Evolutionary conservation across 768 basidiomycete species (phyloP).

Genomic region (Pisolithus tinctorius): DNA sequence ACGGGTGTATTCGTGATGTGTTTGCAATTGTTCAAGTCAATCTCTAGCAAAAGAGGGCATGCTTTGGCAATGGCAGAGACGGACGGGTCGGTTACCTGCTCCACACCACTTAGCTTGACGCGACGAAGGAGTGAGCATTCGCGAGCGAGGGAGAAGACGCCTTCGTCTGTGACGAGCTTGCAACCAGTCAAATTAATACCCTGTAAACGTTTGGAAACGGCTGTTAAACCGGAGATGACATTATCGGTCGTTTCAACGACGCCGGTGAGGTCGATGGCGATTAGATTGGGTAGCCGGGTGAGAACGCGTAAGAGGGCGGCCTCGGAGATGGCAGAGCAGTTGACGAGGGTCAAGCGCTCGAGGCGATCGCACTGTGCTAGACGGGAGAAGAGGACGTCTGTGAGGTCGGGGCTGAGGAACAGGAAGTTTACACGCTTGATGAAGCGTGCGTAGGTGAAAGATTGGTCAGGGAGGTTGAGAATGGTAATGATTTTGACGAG

Average conservation of each 20-base stretch:
- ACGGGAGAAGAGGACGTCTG: constrained; percentile 65
- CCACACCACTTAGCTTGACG: constrained; percentile 81
- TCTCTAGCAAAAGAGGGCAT: constrained; percentile 86
- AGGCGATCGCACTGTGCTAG: constrained; percentile 72
- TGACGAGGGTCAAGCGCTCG: constrained; percentile 84
- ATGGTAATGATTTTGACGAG: constrained; percentile 75
- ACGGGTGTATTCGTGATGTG: constrained; percentile 70
- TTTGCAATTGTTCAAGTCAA: constrained; percentile 85
- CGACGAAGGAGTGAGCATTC: constrained; percentile 76
- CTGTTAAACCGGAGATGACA: constrained; percentile 66
- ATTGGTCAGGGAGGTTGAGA: constrained; percentile 55
- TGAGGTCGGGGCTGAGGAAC: constrained; percentile 59
- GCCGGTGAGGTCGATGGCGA: constrained; percentile 80
- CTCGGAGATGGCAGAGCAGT: constrained; percentile 64
- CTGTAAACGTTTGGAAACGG: constrained; percentile 68
- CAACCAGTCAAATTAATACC: constrained; percentile 90
- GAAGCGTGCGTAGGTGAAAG: constrained; percentile 83
- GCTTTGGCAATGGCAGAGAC: constrained; percentile 69
- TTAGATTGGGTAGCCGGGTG: constrained; percentile 64
- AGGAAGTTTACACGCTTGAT: constrained; percentile 90
- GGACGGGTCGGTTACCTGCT: constrained; percentile 66
- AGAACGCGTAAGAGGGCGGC: constrained; percentile 59
- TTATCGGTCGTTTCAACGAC: constrained; percentile 63
- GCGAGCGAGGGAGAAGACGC: constrained; percentile 67
- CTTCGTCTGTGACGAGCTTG: constrained; percentile 69